Evolutionary conservation across 345 rosid species (phyloP), one percentile per base, ranked within the genome.

Genomic region (Syzygium oleosum): DNA sequence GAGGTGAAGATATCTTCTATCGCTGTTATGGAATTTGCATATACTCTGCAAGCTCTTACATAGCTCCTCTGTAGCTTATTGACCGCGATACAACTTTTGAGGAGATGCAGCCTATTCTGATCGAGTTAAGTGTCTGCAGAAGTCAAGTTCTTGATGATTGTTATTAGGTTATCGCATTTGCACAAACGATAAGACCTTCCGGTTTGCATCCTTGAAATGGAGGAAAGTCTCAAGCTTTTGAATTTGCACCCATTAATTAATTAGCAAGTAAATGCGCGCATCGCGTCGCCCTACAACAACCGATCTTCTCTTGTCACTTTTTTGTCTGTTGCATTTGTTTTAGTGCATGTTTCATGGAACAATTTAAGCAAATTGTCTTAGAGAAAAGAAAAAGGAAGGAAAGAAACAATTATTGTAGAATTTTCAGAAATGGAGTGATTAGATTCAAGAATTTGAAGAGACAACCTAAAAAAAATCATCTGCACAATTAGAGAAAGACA

Each of bases 61-160:
- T 68, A 84, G 68, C 86, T 91, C 91, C 90, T 79, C 31, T 65
- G 55, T 86, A 78, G 85, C 93, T 92, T 65, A 85, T 41, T 7
- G 94, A 91, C 53, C 88, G 88, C 1, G 90, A 83, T 84, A 90
- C 58, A 23, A 89, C 85, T 86, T 92, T 91, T 5, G 94, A 92
- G 43, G 88, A 90, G 25, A 92, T 88, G 89, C 94, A 92, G 51
- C 94, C 91, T 92, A 92, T 92, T 87, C 56, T 79, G 84, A 84
- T 38, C 17, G 13, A 56, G 51, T 27, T 6, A 38, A 9, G 55
- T 52, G 29, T 31, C 46, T 38, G 80, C 80, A 73, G 49, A 38
- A 73, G 80, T 19, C 13, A 34, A 38, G 80, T 73, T 73, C 80
- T 19, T 73, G 80, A 38, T 9, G 80, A 73, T 73, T 73, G 80